These are phyloP conservation scores for Amanita rubescens DNA, from an alignment of 768 basidiomycete species.

Conservation along the genomic window DNA sequence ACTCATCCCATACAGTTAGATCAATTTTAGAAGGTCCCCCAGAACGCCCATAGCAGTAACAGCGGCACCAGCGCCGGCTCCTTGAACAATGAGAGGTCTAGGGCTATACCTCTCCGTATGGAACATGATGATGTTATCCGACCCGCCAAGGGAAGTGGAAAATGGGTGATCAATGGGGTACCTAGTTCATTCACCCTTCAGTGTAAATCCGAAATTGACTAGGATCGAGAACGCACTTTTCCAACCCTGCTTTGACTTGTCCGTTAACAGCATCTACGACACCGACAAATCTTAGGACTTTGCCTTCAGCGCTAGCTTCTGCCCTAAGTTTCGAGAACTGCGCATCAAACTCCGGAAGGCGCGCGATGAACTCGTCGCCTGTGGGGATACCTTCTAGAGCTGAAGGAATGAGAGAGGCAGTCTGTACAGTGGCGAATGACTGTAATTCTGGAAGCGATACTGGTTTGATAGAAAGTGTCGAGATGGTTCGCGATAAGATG, in stretches of 20 bases:
- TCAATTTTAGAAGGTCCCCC: constrained; percentile 69
- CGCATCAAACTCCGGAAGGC: constrained; percentile 76
- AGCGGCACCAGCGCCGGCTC: constrained; percentile 94
- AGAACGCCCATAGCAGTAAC: constrained; percentile 99
- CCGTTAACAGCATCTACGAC: constrained; percentile 77
- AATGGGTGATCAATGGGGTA: constrained; percentile 90
- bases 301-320: constrained; percentile 71
- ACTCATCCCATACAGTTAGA: constrained; percentile 12
- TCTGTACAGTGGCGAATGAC: constrained; percentile 80
- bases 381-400: constrained; percentile 58
- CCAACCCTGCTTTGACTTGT: constrained; percentile 79
- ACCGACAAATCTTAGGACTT: constrained; percentile 89
- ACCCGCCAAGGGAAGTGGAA: constrained; percentile 90
- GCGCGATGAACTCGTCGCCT: constrained; percentile 77
- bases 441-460: constrained; percentile 46
- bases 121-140: constrained; percentile 98
- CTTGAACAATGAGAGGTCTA: constrained; percentile 88
- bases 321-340: constrained; percentile 71
- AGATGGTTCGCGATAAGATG: constrained; percentile 81
- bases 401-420: constrained; percentile 78
- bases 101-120: constrained; percentile 87
- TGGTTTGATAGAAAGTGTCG: constrained; percentile 26
- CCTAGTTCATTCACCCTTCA: constrained; percentile 31
- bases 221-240: constrained; percentile 53
- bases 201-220: neutral